phyloP scores from a whole-genome alignment of 1,284 basidiomycete species.

The Phlebopus sp. region DNA sequence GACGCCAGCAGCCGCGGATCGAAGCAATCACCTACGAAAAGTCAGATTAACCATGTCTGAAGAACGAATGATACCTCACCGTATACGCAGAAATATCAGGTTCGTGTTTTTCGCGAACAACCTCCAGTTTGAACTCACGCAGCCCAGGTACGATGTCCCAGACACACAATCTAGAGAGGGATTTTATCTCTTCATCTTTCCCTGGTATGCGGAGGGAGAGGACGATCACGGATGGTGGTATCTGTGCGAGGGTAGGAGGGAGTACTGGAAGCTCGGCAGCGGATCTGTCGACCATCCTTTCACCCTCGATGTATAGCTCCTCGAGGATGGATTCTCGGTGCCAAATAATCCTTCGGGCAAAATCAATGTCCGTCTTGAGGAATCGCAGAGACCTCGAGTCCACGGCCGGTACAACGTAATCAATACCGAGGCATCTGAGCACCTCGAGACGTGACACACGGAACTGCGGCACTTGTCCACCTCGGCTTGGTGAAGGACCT shows the following conservation, averaged over 20 bases:
- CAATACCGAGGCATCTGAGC: not conserved
- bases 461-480: conserved; percentile 1
- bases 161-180: not conserved
- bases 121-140: conserved; percentile 6
- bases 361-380: not conserved
- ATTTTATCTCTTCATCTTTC: too few species aligned
- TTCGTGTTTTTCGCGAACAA: not conserved
- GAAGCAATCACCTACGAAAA: too few species aligned
- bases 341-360: not conserved
- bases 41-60: too few species aligned
- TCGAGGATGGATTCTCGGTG: conserved; percentile 1
- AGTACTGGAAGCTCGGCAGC: too few species aligned
- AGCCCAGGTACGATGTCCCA: conserved; percentile 8
- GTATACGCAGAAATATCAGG: too few species aligned
- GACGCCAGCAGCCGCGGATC: too few species aligned
- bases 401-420: not conserved
- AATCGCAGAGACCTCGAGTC: conserved; percentile 4
- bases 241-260: not conserved
- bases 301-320: not conserved
- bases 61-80: too few species aligned
- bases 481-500: not conserved
- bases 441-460: conserved; percentile 6
- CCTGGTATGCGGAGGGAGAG: not conserved
- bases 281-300: too few species aligned
- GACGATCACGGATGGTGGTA: conserved; percentile 2